Base-by-base conservation (phyloP, 345 rosid species). In the Raphanus sativus region DNA sequence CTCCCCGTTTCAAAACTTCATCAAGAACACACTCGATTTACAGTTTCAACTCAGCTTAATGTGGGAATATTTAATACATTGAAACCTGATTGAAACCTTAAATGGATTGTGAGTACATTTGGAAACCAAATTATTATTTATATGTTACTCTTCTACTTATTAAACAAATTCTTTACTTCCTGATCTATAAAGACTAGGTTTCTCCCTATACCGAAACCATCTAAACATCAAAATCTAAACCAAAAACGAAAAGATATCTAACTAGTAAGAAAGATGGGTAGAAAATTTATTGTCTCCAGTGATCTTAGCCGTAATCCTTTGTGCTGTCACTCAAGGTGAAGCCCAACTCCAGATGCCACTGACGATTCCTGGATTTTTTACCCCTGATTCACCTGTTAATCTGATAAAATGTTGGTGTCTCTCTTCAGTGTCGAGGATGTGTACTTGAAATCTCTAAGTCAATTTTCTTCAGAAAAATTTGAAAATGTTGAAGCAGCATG, bases 371-470 rank as follows among this genome's bases (percentile, higher is more conserved):
- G 74, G 65, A 0, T 6, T 70, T 4, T 70, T 58, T 48, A 4
- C 54, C 16, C 73, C 16, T 2, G 76, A 32, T 32, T 16, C 16
- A 24, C 60, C 32, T 15, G 2, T 45, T 62, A 70, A 73, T 63
- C 24, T 36, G 9, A 6, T 32, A 17, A 48, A 73, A 17, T 73
- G 70, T 73, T 64, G 63, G 70, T 42, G 3, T 5, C 70, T 63
- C 50, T 74, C 30, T 45, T 62, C 12, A 73, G 32, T 12, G 62
- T 74, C 16, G 24, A 62, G 63, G 77, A 25, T 74, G 70, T 64
- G 42, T 64, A 9, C 33, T 64, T 0, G 50, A 64, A 74, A 74
- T 74, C 52, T 12, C 21, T 1, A 64, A 12, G 12, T 62, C 77
- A 16, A 30, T 73, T 52, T 64, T 73, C 63, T 45, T n/a, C 69